These are phyloP conservation scores for Rhodotorula sp. DNA, from an alignment of 1,284 basidiomycete species.

Conservation along the genomic window DNA sequence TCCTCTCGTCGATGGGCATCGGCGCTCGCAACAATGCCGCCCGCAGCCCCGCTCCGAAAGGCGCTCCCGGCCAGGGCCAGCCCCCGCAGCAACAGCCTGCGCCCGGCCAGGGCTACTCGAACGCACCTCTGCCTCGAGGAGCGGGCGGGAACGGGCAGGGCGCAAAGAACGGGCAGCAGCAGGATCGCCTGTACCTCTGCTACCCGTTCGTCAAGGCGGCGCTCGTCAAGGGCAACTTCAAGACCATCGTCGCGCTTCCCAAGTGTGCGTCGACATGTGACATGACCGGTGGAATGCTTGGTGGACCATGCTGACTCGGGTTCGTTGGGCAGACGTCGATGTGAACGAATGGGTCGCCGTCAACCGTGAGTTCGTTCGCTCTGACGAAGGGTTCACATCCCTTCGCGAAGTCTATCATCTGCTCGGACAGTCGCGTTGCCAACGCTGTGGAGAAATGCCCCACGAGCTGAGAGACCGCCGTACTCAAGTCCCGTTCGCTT, in stretches of 20 bases:
- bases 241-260: conserved; percentile 95
- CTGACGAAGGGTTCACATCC: background rate
- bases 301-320: background rate
- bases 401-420: background rate
- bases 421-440: background rate
- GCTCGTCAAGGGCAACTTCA: conserved; percentile 96
- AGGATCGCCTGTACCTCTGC: conserved; percentile 38
- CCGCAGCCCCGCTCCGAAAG: conserved; percentile 8
- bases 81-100: conserved; percentile 2
- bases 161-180: conserved; percentile 9
- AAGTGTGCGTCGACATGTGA: conserved; percentile 59
- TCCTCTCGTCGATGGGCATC: conserved; percentile 41
- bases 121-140: conserved; percentile 31
- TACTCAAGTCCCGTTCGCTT: too few species aligned
- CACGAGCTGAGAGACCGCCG: background rate
- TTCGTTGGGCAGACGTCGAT: conserved; percentile 64
- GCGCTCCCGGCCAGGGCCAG: background rate
- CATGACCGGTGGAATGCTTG: background rate
- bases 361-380: conserved; percentile 68
- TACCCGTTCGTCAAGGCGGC: conserved; percentile 84
- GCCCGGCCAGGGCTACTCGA: conserved; percentile 19
- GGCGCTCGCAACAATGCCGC: conserved; percentile 17
- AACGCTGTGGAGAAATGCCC: too few species aligned
- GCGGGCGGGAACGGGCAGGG: background rate
- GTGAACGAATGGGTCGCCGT: conserved; percentile 99